A percentile compares a stretch with the other conserved stretches of the same genome.
Conservation (phyloP, 192 early-diverging fungal genomes). For the Podila verticillata region DNA sequence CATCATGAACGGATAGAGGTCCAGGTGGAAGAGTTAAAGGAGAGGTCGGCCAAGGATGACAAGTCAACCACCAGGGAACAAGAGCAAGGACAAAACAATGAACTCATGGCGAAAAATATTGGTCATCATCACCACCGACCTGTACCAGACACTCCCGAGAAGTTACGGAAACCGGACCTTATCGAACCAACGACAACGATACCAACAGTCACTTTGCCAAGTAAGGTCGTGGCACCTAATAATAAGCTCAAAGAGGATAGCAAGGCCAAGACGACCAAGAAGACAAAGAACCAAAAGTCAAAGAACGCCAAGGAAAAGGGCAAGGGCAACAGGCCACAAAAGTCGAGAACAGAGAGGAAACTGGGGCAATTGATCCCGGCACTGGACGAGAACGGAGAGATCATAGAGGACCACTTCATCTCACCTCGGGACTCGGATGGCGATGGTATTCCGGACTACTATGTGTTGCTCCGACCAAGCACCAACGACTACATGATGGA, state of each 20-base stretch:
- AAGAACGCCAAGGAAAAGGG: neutral
- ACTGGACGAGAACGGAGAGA: constrained; percentile 27
- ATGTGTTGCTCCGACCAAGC: constrained; percentile 29
- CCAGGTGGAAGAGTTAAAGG: no score
- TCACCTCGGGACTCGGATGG: constrained; percentile 40
- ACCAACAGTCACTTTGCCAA: neutral
- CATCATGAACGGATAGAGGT: no score
- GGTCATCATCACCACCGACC: no score
- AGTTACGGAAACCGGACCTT: no score
- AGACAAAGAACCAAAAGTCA: neutral
- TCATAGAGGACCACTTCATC: constrained; percentile 47
- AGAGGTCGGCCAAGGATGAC: no score
- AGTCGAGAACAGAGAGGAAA: constrained; percentile 41
- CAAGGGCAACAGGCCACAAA: constrained; percentile 7
- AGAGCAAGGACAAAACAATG: no score
- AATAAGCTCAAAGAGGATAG: neutral
- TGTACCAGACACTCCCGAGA: no score
- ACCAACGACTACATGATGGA: constrained; percentile 27
- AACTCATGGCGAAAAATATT: no score
- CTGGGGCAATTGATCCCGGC: constrained; percentile 30
- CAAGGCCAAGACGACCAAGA: neutral
- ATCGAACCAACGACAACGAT: neutral
- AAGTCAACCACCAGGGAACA: no score
- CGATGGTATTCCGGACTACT: constrained; percentile 42
- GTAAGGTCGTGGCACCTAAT: neutral